Base-by-base conservation (phyloP, 139 green algal species). In the Edaphochlamys debaryana region DNA sequence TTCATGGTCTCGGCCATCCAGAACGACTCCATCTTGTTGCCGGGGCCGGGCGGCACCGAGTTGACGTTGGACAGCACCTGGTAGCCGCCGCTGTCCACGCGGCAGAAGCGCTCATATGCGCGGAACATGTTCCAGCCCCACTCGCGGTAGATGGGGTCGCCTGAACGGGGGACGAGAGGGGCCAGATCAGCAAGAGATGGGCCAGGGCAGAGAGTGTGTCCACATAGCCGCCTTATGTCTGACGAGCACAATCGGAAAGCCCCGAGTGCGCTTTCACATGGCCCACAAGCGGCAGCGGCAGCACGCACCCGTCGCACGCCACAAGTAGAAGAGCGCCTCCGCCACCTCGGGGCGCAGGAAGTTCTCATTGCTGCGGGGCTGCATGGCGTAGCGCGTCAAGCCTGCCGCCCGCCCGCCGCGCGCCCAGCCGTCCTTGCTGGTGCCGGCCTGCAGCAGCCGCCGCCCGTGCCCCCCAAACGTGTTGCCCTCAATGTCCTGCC, bases 1-100 rank as follows among this genome's bases (percentile, higher is more conserved):
- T 98, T 98, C 22, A 98, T 87, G 1, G 94, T 96, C 80, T 98
- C 95, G 3, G 95, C 92, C 67, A 97, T 82, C 70, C 89, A 98
- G 82, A 98, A 98, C 7, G 85, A 93, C 87, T 98, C 95, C 93
- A 96, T 96, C 87, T 95, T 95, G 88, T 96, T 67, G 34, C 60
- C 79, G 17, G 85, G 68, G 0, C 15, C 25, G 1, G 91, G 90
- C 34, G 92, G 92, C 41, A 95, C 84, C 42, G 6, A 4, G 6
- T 64, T 32, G 32, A 82, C 76, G 63, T 74, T 52, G 41, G 7
- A 30, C 5, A 82, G 42, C 42, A 73, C 76, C 82, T 79, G 67
- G 70, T 89, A 98, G 9, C 94, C 95, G 2, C 94, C 93, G 4
- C 52, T 87, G 2, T 56, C 38, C 17, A 95, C 82, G 50, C 88